Base-by-base conservation (phyloP, 768 basidiomycete genomes). In the Boletus rex-veris region DNA sequence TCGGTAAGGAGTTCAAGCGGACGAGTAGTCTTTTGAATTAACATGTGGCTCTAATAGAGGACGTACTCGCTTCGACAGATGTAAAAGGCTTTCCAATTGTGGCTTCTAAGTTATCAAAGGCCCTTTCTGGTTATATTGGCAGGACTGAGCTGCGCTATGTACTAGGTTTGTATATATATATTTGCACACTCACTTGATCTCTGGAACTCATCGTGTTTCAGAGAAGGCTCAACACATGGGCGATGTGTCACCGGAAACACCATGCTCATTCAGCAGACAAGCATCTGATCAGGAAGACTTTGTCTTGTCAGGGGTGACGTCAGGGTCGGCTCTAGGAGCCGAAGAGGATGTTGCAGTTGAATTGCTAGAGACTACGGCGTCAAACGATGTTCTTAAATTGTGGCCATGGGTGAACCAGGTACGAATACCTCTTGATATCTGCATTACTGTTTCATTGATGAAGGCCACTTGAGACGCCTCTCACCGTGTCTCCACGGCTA, bases 371-470 rank as follows among this genome's bases (percentile, higher is more conserved):
- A 78, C 75, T 11, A 80, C 83, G 3, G 75, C 79, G 2, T 77
- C 80, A 1, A 79, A 79, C 10, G 78, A 83, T 53, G 77, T 78
- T 18, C 72, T 90, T 31, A 83, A 82, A 64, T 76, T 93, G 49
- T 88, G 88, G 78, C 88, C 91, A 9, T 98, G 93, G 88, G 92
- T 98, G 1, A 97, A 98, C 68, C 88, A 93, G 79, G 97, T 96
- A 68, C 30, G 58, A 11, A 40, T 31, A 8, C 10, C 47, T 15
- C 39, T 35, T 41, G 21, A 37, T 28, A 21, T 53, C 31, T 1
- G 5, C 15, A 19, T 45, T 52, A 11, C 43, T 58, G 28, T 21
- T 1, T 33, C 21, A 21, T 45, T 46, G 19, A 56, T 51, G 45
- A 55, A 7, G 43, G 26, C 28, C 36, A 46, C 47, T 45, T 36